Evolutionary conservation across 345 rosid genomes (phyloP).

Genomic region (Sisymbrium altissimum): DNA sequence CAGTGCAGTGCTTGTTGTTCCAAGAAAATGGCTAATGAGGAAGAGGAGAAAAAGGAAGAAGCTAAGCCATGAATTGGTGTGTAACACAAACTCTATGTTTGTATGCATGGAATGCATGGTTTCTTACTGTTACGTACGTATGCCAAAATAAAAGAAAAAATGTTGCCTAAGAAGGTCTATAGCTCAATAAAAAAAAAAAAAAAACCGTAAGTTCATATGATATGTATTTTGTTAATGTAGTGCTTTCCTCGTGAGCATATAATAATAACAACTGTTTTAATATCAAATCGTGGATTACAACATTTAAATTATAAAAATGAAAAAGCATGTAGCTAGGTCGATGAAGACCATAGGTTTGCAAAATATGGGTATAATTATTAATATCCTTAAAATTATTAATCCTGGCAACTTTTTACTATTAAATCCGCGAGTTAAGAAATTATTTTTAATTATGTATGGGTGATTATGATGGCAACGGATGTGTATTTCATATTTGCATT

Average conservation of each 20-base stretch:
- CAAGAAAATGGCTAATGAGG: slow-evolving; percentile 17
- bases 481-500: not conserved
- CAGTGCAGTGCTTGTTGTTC: slow-evolving; percentile 22
- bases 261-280: slow-evolving; percentile 7
- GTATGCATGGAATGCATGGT: slow-evolving; percentile 28
- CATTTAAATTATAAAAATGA: not conserved
- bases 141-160: slow-evolving; percentile 9
- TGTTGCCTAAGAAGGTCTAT: not conserved
- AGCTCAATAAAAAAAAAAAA: slow-evolving; percentile 5
- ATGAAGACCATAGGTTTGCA: not conserved
- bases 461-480: not conserved
- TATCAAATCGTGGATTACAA: too few relatives aligned
- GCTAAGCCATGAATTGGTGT: slow-evolving; percentile 22
- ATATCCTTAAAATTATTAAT: too few relatives aligned
- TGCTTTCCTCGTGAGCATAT: not conserved
- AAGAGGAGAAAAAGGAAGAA: slow-evolving; percentile 19
- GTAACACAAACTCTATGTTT: slow-evolving; percentile 32
- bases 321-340: not conserved
- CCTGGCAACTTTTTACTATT: too few relatives aligned
- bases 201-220: not conserved
- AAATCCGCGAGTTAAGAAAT: too few relatives aligned
- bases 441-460: not conserved
- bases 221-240: slow-evolving; percentile 1
- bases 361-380: too few relatives aligned
- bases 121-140: not conserved